Percentiles rank a stretch among this genome's conserved stretches.
phyloP scores from a whole-genome alignment of 805 yeast species.

The Ogataea thermomethanolica region DNA sequence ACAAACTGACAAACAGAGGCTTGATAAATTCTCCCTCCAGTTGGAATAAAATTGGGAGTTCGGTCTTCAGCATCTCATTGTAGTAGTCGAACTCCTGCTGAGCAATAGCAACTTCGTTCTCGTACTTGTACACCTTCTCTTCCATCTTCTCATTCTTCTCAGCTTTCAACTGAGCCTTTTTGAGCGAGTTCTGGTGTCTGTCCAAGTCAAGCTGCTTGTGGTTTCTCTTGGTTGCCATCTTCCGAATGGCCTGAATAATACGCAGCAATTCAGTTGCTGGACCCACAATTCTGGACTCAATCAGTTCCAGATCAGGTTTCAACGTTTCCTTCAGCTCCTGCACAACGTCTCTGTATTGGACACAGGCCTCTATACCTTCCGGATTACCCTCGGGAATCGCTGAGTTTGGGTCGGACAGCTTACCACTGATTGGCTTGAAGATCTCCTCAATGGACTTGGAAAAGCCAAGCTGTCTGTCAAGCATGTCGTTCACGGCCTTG shows the following conservation, averaged over 20 bases:
- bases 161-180: conserved; percentile 75
- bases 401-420: conserved; percentile 84
- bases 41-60: conserved; percentile 81
- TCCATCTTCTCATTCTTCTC: conserved; percentile 87
- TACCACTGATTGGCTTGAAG: conserved; percentile 93
- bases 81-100: conserved; percentile 95
- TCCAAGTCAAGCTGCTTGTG: conserved; percentile 95
- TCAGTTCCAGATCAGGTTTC: conserved; percentile 89
- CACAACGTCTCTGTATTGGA: conserved; percentile 84
- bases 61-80: conserved; percentile 89
- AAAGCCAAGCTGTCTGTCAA: conserved; percentile 89
- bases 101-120: conserved; percentile 85
- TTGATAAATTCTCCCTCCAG: conserved; percentile 89
- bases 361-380: conserved; percentile 92
- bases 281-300: conserved; percentile 81
- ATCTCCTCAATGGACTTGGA: conserved; percentile 95
- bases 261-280: conserved; percentile 90
- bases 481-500: conserved; percentile 88
- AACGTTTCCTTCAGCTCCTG: conserved; percentile 79
- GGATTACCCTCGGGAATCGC: conserved; percentile 90
- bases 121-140: conserved; percentile 82
- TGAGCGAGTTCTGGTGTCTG: conserved; percentile 66
- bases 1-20: conserved; percentile 90
- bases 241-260: conserved; percentile 78
- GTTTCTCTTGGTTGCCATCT: conserved; percentile 92